Base-by-base conservation (phyloP, 2,329 filamentous ascomycete genomes). In the Paracorniculantispora psalliotae region DNA sequence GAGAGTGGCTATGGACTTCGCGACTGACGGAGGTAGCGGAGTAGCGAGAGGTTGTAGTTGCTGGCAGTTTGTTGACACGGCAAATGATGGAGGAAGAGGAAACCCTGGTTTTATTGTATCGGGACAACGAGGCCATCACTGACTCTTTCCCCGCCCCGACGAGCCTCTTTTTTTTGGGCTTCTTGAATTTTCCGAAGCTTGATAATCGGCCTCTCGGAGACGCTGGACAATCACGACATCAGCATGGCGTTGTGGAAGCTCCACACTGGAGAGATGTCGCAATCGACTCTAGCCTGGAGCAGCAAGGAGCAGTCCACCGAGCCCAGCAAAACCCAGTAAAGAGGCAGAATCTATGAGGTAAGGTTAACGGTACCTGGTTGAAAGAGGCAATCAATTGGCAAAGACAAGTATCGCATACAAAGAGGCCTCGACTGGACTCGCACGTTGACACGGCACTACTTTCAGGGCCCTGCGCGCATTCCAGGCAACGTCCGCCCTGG, bases 261-360 rank as follows among this genome's bases (percentile, higher is more conserved):
- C 57, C 57, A 59, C 57, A 44, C 15, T 19, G 54, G 21, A 21
- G n/a, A 35, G 25, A 59, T 59, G 57, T 59, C 57, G 57, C 57
- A 46, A 59, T 59, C 57, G 57, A 12, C 30, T 10, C 50, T 59
- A 55, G 28, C 57, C 57, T 43, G 50, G 57, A 59, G 57, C 13
- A 58, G 55, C 46, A 33, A 58, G 46, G 26, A 21, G 15, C 13
- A 33, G 10, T 19, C 17, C 15, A 2, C 4, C 21, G 12, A 51
- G 23, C 39, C 43, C 53, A 56, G 43, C 17, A n/a, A 9, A 26
- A 37, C 4, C n/a, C 21, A 19, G 43, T 47, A 12, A 33, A 12
- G 12, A 33, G 6, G 30, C 30, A 6, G 30, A 33, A 33, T 33
- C 30, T 6, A 33, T 33, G 30, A 33, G 30, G 12, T 33, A 33